Evolutionary conservation across 108 stramenopile species (phyloP).

Genomic region (Discostella pseudostelligera): DNA sequence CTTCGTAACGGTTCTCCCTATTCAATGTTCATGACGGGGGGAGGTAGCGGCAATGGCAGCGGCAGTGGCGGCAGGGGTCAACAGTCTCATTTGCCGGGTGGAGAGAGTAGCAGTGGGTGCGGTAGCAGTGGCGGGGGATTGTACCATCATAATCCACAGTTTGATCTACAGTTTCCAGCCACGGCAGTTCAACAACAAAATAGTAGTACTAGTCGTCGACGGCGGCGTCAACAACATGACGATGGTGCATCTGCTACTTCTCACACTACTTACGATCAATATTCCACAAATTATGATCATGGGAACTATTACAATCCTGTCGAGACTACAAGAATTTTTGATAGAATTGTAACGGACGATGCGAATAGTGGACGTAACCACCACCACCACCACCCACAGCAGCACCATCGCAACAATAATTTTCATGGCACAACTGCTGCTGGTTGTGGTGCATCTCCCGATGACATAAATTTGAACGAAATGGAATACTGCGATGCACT

Average conservation of each 20-base stretch:
- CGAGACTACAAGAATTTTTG: background rate
- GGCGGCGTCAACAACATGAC: background rate
- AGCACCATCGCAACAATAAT: background rate
- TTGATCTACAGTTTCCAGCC: too few species aligned
- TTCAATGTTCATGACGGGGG: too few species aligned
- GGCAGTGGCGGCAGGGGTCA: background rate
- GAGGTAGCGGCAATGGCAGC: background rate
- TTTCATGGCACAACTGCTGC: background rate
- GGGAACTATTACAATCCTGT: constrained; percentile 1
- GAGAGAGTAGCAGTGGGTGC: background rate
- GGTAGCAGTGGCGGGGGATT: background rate
- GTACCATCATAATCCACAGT: background rate
- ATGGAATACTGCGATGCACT: constrained; percentile 12
- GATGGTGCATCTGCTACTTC: too few species aligned
- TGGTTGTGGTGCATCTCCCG: background rate
- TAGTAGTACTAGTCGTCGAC: background rate
- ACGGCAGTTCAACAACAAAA: background rate
- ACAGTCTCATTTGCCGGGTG: too few species aligned
- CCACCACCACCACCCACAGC: background rate
- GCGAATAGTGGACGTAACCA: background rate
- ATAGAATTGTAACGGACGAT: too few species aligned
- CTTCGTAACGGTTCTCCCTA: too few species aligned
- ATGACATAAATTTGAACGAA: background rate
- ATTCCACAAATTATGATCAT: background rate
- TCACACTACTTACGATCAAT: background rate